Evolutionary conservation across 768 basidiomycete genomes (phyloP), one percentile per base, ranked within the genome.

Genomic region (Mycena vitilis): DNA sequence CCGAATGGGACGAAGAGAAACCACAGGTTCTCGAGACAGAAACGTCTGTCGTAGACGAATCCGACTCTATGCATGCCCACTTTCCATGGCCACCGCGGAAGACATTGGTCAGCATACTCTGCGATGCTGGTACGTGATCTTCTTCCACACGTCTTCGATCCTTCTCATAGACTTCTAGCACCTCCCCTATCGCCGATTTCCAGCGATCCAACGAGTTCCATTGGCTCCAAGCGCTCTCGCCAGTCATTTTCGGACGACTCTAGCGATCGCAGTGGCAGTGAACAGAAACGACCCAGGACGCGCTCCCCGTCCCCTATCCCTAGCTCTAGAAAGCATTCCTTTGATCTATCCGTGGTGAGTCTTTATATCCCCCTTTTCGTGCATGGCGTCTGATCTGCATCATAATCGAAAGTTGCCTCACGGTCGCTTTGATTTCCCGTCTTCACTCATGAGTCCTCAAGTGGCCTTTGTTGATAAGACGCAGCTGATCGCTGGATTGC

Each of bases 381-480:
- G 7, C 30, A 20, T 34, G 5, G 5, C 5, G 15, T 18, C 25
- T 53, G 10, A 20, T 34, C 6, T 53, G 30, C 30, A 36, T 34
- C 30, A 53, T 30, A 53, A 34, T 53, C 15, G 16, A 34, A 30
- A 53, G 51, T 15, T 53, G 15, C 51, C 51, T 53, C 18, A 30
- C 12, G 9, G 30, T 30, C 13, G 16, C 16, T 16, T 34, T 34
- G 51, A 30, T 20, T 60, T 48, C 45, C 44, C 18, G 25, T 36
- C 5, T 7, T 30, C 44, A 9, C 47, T 12, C 25, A n/a, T 5
- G 25, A n/a, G 37, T 0, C 47, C 55, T 2, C 15, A 30, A 9
- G 38, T 36, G 8, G 45, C 22, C 11, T 58, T 23, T 23, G 48
- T 58, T 12, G 56, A 67, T 37, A 67, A 67, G 54, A 61, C 66